Base-by-base conservation (phyloP, 2,329 filamentous ascomycete species). In the Monilinia laxa region DNA sequence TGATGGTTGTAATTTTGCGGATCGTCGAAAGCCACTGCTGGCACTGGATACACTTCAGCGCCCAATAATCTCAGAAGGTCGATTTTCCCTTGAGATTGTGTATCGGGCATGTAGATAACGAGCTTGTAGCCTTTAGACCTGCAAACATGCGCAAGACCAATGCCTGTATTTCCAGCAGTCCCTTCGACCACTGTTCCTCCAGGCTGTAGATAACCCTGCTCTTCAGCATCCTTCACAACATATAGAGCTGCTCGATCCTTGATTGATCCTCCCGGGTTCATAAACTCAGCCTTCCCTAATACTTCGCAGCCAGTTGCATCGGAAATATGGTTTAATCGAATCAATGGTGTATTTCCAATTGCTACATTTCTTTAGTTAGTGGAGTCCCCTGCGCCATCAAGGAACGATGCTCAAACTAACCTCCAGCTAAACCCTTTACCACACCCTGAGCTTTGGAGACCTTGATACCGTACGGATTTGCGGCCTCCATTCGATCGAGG, bases 61-160 rank as follows among this genome's bases (percentile, higher is more conserved):
- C 95, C 95, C 12, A 99, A 85, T 47, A 98, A 83, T 11, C 94
- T 86, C 71, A 99, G 83, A 64, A 99, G 85, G 78, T 98, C 95
- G 77, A 99, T 91, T 83, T 99, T 99, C 77, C 93, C 95, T 81
- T 97, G 94, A 25, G 93, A 96, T 81, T 98, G 95, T 59, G 94
- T 98, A 83, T 99, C 91, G 74, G 95, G 95, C 95, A 99, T 98
- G 87, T 98, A 99, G 77, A 99, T 99, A 76, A 98, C 93, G 62
- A 97, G 88, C 77, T 90, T 90, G 84, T 99, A 98, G 52, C 94
- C 95, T 74, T 90, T 90, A 49, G 90, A 91, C 68, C 94, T 87
- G 81, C 95, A 98, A 66, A 99, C 95, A 80, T 98, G 95, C 25
- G 95, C 95, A 54, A 99, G 90, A 1, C 95, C 95, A 78, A 99